A percentile compares a stretch with the other conserved stretches of the same genome.
Conservation (phyloP, 208 protist genomes). For the Trypanosoma rangeli region DNA sequence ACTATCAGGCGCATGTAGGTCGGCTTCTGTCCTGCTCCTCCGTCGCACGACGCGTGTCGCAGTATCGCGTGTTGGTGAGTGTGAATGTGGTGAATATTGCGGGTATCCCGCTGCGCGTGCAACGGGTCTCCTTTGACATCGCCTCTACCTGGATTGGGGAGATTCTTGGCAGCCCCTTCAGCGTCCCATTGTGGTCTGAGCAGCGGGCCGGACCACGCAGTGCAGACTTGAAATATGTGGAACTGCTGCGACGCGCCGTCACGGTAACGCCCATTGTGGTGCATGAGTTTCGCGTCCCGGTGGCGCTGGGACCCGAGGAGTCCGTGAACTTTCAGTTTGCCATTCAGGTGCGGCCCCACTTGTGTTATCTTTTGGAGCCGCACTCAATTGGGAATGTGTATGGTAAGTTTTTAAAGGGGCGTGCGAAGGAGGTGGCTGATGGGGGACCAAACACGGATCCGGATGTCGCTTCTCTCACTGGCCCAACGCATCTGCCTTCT, state of each 20-base stretch:
- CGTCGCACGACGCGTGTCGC: slow-evolving; percentile 45
- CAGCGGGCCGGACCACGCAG: slow-evolving; percentile 44
- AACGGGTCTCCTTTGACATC: slow-evolving; percentile 62
- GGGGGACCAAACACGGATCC: neutral
- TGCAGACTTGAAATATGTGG: slow-evolving; percentile 46
- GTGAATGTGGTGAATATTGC: slow-evolving; percentile 60
- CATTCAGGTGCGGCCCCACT: slow-evolving; percentile 69
- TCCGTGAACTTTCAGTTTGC: slow-evolving; percentile 80
- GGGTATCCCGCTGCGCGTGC: slow-evolving; percentile 38
- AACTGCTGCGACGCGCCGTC: slow-evolving; percentile 55
- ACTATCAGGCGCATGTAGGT: slow-evolving; percentile 38
- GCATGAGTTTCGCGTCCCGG: slow-evolving; percentile 43
- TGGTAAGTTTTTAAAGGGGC: slow-evolving; percentile 24
- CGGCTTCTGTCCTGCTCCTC: slow-evolving; percentile 51
- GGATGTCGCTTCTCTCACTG: neutral
- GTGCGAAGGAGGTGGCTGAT: slow-evolving; percentile 9
- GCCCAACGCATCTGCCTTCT: neutral
- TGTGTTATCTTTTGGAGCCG: slow-evolving; percentile 67
- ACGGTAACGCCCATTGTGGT: slow-evolving; percentile 68
- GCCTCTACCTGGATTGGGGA: slow-evolving; percentile 52
- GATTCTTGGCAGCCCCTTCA: slow-evolving; percentile 11
- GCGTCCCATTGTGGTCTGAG: slow-evolving; percentile 37
- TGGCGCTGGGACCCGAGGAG: slow-evolving; percentile 60
- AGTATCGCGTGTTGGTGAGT: slow-evolving; percentile 58
- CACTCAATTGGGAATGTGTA: slow-evolving; percentile 64